A percentile compares a stretch with the other conserved stretches of the same genome.
Conservation (phyloP, 495 filamentous ascomycete species). For the Penicillium manginii region DNA sequence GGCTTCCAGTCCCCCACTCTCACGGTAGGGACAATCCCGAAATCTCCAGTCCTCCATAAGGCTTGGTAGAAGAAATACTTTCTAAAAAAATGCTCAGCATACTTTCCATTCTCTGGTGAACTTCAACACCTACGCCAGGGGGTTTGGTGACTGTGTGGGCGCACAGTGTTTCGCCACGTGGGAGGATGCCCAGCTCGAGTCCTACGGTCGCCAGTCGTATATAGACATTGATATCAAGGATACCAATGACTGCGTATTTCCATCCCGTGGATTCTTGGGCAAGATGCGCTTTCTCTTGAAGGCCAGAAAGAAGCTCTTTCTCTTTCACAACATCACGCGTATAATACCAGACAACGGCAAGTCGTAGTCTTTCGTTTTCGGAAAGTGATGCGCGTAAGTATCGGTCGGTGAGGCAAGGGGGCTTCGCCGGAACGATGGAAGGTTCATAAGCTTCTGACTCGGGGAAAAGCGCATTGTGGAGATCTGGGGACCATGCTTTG, state of each 20-base stretch:
- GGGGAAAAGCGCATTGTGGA: constrained; percentile 12
- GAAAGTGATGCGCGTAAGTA: constrained; percentile 17
- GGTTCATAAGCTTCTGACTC: constrained; percentile 2
- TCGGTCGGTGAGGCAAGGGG: not conserved
- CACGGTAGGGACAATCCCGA: constrained; percentile 16
- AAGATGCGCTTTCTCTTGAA: constrained; percentile 21
- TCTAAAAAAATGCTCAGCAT: constrained; percentile 11
- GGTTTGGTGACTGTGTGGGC: constrained; percentile 24
- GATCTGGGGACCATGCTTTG: constrained; percentile 4
- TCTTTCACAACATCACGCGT: constrained; percentile 17
- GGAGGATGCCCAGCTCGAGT: constrained; percentile 19
- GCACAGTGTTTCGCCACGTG: constrained; percentile 22
- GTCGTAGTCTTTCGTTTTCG: constrained; percentile 20
- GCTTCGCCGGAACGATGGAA: constrained; percentile 3
- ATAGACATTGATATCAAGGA: constrained; percentile 20
- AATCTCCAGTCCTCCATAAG: constrained; percentile 27
- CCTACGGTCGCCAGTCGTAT: constrained; percentile 21
- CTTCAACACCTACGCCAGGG: constrained; percentile 16
- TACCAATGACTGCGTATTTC: constrained; percentile 21
- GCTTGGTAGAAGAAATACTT: constrained; percentile 16
- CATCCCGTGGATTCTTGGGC: constrained; percentile 21
- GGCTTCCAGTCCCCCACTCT: constrained; percentile 12
- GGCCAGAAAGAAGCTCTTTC: constrained; percentile 13
- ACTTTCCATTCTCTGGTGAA: not conserved
- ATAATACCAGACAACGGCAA: constrained; percentile 25